Percentiles rank a stretch among this genome's conserved stretches.
Evolutionary conservation across 73 alveolate species (phyloP).

Genomic region (Paramecium pentaurelia): DNA sequence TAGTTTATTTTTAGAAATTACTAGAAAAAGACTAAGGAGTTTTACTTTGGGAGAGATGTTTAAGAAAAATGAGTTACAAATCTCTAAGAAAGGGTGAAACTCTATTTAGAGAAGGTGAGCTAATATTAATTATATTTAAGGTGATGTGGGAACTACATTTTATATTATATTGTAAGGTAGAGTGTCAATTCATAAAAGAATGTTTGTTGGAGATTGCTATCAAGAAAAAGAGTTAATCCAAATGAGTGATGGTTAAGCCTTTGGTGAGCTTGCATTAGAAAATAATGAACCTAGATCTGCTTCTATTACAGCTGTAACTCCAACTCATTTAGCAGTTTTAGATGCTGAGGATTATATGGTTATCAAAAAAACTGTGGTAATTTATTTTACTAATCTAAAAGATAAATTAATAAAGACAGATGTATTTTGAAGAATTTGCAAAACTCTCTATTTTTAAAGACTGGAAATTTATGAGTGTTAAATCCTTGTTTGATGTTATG

Average conservation of each 20-base stretch:
- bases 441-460: not conserved
- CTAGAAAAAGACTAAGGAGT: not conserved
- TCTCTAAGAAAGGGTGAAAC: not conserved
- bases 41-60: not conserved
- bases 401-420: not conserved
- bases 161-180: constrained; percentile 18
- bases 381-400: not conserved
- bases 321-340: constrained; percentile 48
- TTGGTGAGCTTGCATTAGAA: constrained; percentile 58
- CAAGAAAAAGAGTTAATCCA: constrained; percentile 10
- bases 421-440: constrained; percentile 46
- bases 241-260: constrained; percentile 34
- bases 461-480: constrained; percentile 19
- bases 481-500: not conserved
- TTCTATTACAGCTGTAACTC: not conserved
- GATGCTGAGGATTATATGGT: constrained; percentile 47
- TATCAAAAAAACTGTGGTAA: constrained; percentile 14
- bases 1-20: not conserved
- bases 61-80: constrained; percentile 6
- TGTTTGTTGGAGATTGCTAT: not conserved
- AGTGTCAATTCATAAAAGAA: constrained; percentile 25
- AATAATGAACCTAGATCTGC: constrained; percentile 60
- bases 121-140: not conserved
- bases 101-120: not conserved
- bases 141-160: constrained; percentile 29